These are phyloP conservation scores for Phaeotremella skinneri DNA, from an alignment of 768 basidiomycete genomes.

Conservation along the genomic window DNA sequence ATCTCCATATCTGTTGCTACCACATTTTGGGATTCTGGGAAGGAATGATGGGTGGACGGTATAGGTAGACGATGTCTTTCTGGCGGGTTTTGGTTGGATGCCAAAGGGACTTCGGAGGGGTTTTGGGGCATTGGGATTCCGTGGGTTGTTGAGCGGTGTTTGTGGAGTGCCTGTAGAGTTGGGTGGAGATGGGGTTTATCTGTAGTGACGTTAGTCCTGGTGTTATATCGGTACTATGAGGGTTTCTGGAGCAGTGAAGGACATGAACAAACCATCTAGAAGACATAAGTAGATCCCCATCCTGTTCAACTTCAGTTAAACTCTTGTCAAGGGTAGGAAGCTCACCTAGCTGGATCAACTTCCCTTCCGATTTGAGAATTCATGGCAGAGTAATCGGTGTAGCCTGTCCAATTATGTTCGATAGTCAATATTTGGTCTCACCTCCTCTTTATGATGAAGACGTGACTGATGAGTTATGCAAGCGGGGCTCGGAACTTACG, in stretches of 20 bases:
- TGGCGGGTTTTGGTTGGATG: not conserved
- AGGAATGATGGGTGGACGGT: not conserved
- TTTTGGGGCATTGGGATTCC: constrained; percentile 26
- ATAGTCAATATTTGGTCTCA: too few species aligned
- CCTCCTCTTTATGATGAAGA: too few species aligned
- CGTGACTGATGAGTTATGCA: too few species aligned
- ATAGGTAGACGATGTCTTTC: not conserved
- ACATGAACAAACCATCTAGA: constrained; percentile 27
- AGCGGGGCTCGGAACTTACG: too few species aligned
- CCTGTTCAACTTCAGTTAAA: constrained; percentile 6
- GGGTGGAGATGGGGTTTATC: constrained; percentile 40
- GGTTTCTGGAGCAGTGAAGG: too few species aligned
- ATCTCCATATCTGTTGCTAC: not conserved
- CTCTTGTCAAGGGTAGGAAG: not conserved
- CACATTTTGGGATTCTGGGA: not conserved
- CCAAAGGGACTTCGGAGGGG: constrained; percentile 24
- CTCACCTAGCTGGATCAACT: constrained; percentile 31
- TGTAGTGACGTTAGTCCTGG: constrained; percentile 4
- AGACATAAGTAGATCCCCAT: constrained; percentile 41
- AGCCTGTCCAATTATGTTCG: constrained; percentile 12
- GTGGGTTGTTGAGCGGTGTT: constrained; percentile 31
- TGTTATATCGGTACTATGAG: too few species aligned
- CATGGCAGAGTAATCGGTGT: constrained; percentile 4
- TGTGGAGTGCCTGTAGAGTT: constrained; percentile 30
- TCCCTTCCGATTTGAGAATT: constrained; percentile 19